Conservation (phyloP, 768 basidiomycete genomes). For the Kwoniella dejecticola region DNA sequence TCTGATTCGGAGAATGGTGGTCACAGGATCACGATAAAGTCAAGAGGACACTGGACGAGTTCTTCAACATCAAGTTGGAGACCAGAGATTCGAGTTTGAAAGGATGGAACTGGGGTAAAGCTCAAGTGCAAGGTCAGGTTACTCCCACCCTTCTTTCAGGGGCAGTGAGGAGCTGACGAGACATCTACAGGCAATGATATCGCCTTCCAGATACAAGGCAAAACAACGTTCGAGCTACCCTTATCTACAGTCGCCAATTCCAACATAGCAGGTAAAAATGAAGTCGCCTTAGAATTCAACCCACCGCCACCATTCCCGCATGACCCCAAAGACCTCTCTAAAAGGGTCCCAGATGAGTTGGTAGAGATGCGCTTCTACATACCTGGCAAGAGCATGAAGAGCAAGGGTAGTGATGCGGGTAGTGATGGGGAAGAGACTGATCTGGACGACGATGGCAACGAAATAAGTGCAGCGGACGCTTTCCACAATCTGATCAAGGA, state of each 20-base stretch:
- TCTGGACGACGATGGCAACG: conserved; percentile 53
- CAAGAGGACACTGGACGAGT: conserved; percentile 75
- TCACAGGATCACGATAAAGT: conserved; percentile 85
- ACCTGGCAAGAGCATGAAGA: conserved; percentile 59
- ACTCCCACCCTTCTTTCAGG: not conserved
- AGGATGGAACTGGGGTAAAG: conserved; percentile 98
- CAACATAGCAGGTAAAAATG: conserved; percentile 93
- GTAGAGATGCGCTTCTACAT: conserved; percentile 96
- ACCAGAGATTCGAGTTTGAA: conserved; percentile 82
- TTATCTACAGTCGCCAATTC: conserved; percentile 87
- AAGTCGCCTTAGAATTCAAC: conserved; percentile 95
- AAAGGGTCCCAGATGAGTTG: conserved; percentile 71
- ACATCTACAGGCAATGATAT: conserved; percentile 73
- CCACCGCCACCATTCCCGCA: conserved; percentile 30
- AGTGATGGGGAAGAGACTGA: conserved; percentile 66
- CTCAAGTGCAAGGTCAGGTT: conserved; percentile 81
- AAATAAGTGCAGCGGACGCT: conserved; percentile 84
- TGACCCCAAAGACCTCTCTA: conserved; percentile 50
- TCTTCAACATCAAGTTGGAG: conserved; percentile 83
- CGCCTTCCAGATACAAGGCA: conserved; percentile 84
- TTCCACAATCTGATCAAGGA: conserved; percentile 97
- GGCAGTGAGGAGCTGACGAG: not conserved
- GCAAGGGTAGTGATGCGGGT: conserved; percentile 50
- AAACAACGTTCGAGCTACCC: conserved; percentile 86
- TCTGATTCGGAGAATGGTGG: not conserved